Evolutionary conservation across 495 filamentous ascomycete species (phyloP), one percentile per base, ranked within the genome.

Genomic region (Thermothielavioides terrestris): DNA sequence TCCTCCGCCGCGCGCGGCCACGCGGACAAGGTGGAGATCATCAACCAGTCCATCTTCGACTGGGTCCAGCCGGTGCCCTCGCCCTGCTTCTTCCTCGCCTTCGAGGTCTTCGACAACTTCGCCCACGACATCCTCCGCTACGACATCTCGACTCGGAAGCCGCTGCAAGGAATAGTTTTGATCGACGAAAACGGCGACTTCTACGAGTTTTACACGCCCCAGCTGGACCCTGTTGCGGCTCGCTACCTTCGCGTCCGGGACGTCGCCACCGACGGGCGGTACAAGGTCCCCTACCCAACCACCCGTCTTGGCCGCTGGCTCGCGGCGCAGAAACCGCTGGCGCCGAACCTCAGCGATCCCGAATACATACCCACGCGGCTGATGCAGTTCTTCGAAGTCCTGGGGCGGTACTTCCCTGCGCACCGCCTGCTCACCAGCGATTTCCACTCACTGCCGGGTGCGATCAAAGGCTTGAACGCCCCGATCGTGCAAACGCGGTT

Each of bases 51-150:
- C 56, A 88, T 99, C 62, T 97, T 99, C 66, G 84, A 92, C 64
- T 99, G 94, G 92, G 71, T 84, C 54, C 76, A 73, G 21, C 86
- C 85, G 50, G 88, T 95, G 14, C 82, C 88, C 7, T 85, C 83
- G 1, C 91, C 92, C 0, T 96, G 92, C 73, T 99, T 92, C 72
- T 96, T 99, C 73, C 77, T 99, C 4, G 92, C 90, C n/a, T 82
- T 99, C 57, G 92, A 99, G 63, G 92, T 99, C 48, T 90, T 96
- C 59, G 92, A 99, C 70, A 99, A 99, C 68, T 97, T 99, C 68
- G 82, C 86, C 20, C 92, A 99, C 70, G 92, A 99, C 70, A 75
- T 81, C 34, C 78, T 99, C 57, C 88, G 92, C 55, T 96, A 95
- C 73, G 81, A 95, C 65, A 68, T 77, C 6, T 58, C 66, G 28